Conservation (phyloP, 1,284 basidiomycete genomes). For the Papiliotrema laurentii region DNA sequence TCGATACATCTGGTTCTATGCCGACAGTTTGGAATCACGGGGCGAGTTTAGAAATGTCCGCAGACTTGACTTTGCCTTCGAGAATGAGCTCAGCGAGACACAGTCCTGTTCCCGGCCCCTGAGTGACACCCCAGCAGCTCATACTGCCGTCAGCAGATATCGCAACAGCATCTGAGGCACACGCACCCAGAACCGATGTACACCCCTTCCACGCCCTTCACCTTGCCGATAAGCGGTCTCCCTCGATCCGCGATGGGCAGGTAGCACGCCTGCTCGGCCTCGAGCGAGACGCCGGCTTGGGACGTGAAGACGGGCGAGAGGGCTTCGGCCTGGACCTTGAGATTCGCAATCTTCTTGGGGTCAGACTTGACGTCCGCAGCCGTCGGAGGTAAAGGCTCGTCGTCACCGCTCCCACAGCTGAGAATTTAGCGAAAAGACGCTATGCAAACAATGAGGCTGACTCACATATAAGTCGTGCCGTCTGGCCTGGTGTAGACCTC, state of each 20-base stretch:
- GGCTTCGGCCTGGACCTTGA: slow-evolving; percentile 49
- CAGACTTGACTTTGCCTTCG: slow-evolving; percentile 52
- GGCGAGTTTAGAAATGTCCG: slow-evolving; percentile 51
- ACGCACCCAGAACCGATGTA: slow-evolving; percentile 47
- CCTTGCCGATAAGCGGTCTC: slow-evolving; percentile 52
- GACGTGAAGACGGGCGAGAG: slow-evolving; percentile 49
- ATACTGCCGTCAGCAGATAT: slow-evolving; percentile 9
- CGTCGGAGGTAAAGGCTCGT: slow-evolving; percentile 43
- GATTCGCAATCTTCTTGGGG: slow-evolving; percentile 41
- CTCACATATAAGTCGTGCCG: slow-evolving; percentile 46
- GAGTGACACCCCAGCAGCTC: slow-evolving; percentile 39
- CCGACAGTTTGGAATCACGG: no score
- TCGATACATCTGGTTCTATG: no score
- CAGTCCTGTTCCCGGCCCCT: slow-evolving; percentile 54
- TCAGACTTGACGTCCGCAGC: slow-evolving; percentile 48
- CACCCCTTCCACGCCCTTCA: slow-evolving; percentile 48
- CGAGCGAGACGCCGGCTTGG: slow-evolving; percentile 38
- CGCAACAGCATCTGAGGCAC: neutral
- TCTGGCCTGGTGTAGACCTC: slow-evolving; percentile 52
- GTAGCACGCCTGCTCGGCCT: slow-evolving; percentile 54
- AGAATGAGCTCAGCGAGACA: slow-evolving; percentile 54
- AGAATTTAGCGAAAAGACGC: slow-evolving; percentile 2
- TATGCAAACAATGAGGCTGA: neutral
- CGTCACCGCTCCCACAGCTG: slow-evolving; percentile 46
- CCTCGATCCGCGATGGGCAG: slow-evolving; percentile 54